Evolutionary conservation across 257 asterid species (phyloP), one percentile per base, ranked within the genome.

Genomic region (Dorcoceras hygrometricum): DNA sequence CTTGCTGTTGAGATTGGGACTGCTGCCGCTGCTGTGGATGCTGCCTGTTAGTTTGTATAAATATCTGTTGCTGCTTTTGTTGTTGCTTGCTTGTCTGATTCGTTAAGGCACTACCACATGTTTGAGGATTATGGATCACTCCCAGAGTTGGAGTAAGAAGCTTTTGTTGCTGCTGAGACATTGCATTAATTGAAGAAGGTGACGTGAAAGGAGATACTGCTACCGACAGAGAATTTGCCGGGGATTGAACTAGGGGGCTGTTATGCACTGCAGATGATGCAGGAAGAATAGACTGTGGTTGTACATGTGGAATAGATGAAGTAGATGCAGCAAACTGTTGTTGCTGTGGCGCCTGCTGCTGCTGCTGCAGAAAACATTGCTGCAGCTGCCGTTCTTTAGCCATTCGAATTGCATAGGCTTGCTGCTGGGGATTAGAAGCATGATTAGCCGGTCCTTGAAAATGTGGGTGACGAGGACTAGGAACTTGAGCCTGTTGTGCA

Each of bases 301-400:
- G 90, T 58, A 74, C 87, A 67, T 84, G 90, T 54, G 95, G 80
- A 74, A 77, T 77, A 87, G 81, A 60, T 64, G 95, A 68, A 81
- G 68, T 81, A 3, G 96, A 80, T 28, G 95, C 67, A 67, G 84
- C 76, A 36, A 82, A 81, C 48, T 85, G 87, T 55, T 80, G 77
- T 24, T 73, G 83, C 2, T 70, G 87, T 9, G 54, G 54, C 8
- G 8, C 14, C 68, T 84, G 91, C 57, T 76, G 43, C 68, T 84
- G 91, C 57, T 76, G 88, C 46, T 83, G 84, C 53, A 81, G 65
- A 60, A 80, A 67, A 29, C 86, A 91, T 22, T 81, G 91, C 50
- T 83, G 89, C 54, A 80, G 69, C 69, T 85, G 97, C 79, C 92
- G 83, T 75, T 89, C 96, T 80, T 87, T 94, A 57, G 90, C 95